Evolutionary conservation across 2,329 filamentous ascomycete species (phyloP), one percentile per base, ranked within the genome.

Genomic region (Fusarium sublunatum): DNA sequence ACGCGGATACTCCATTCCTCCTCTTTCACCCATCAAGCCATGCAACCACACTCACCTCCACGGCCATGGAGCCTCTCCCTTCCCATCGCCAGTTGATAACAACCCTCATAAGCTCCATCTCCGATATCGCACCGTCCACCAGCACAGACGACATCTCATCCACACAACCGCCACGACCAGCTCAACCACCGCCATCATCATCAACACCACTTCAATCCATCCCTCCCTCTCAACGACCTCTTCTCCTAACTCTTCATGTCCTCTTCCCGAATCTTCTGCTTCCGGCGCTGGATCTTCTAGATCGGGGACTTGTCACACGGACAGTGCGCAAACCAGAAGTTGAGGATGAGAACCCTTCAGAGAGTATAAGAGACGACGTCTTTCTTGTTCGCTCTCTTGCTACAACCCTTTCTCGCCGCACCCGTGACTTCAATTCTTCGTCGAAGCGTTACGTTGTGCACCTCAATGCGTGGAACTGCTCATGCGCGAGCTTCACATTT

Each of bases 251-350:
- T 0, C 84, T 97, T 0, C 93, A 97, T 77, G 90, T 92, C 31
- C 79, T 97, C 12, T 96, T 96, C 71, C 93, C 93, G 0, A 86
- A 87, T 62, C 85, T 92, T 50, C 79, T 97, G 2, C 87, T 97
- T 1, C 91, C 92, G 3, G 92, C 94, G 0, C 82, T 99, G 3
- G 93, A 98, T 75, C 82, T 98, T 0, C 82, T 99, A 1, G 95
- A 99, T 75, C 86, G 92, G 25, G 79, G 83, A 3, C 84, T 95
- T 1, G 86, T 97, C 31, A 87, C 82, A 6, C 82, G 87, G 2
- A 75, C 88, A 5, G 52, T 54, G 26, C 52, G 62, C 19, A 56
- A 43, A 19, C 36, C 15, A 34, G 42, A 39, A 42, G 31, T 52
- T 19, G 24, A 43, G 12, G 25, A 41, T 28, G 34, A 19, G n/a